Conservation (phyloP, 768 basidiomycete genomes). For the Xerocomus potaroensis region DNA sequence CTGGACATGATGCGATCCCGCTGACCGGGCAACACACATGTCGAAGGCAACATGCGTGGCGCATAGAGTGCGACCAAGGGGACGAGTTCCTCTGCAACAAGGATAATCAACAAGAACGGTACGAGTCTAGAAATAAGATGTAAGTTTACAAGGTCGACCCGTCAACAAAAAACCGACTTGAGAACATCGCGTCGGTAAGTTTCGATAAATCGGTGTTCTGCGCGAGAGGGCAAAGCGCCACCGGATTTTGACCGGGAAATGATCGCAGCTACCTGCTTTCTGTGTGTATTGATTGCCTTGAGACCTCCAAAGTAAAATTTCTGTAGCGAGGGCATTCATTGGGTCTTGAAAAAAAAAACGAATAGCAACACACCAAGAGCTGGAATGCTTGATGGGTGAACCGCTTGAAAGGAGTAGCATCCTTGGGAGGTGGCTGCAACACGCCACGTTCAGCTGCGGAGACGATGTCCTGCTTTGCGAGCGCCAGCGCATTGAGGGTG, state of each 20-base stretch:
- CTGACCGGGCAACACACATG: constrained; percentile 81
- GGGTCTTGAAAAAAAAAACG: neutral
- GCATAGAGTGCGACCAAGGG: constrained; percentile 82
- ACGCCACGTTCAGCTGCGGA: constrained; percentile 68
- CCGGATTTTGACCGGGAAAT: constrained; percentile 52
- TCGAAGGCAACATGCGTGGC: constrained; percentile 83
- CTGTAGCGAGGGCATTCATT: constrained; percentile 31
- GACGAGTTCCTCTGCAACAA: constrained; percentile 75
- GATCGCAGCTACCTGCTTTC: constrained; percentile 51
- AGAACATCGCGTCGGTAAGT: constrained; percentile 63
- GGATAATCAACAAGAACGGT: constrained; percentile 71
- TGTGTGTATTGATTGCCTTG: constrained; percentile 64
- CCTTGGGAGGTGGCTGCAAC: constrained; percentile 57
- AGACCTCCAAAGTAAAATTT: constrained; percentile 85
- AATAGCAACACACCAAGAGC: constrained; percentile 35
- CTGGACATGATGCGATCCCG: constrained; percentile 57
- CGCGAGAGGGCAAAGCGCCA: constrained; percentile 58
- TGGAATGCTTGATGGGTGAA: constrained; percentile 47
- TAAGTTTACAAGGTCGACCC: constrained; percentile 5
- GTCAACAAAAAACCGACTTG: constrained; percentile 45
- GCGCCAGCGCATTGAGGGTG: constrained; percentile 38
- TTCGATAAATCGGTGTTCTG: constrained; percentile 65
- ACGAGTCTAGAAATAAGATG: constrained; percentile 44
- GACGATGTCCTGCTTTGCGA: constrained; percentile 56
- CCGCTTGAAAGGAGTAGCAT: constrained; percentile 52